phyloP scores from a whole-genome alignment of 345 rosid species.

The Syzygium aqueum region DNA sequence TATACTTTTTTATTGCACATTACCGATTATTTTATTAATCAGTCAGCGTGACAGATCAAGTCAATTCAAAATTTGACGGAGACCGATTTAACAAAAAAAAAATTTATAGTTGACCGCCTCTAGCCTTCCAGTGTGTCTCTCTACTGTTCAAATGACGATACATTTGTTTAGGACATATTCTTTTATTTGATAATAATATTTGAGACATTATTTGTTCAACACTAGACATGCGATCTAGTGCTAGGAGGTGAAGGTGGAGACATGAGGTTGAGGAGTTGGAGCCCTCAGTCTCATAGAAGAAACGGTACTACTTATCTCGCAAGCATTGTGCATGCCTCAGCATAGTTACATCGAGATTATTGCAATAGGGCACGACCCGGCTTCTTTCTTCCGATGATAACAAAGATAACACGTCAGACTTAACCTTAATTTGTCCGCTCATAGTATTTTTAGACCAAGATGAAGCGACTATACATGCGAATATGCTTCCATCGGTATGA shows the following conservation, averaged over 20 bases:
- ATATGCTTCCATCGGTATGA: background rate
- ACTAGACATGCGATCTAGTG: background rate
- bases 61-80: background rate
- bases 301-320: background rate
- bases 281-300: background rate
- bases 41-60: fast-evolving
- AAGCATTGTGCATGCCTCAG: background rate
- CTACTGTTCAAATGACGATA: background rate
- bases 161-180: background rate
- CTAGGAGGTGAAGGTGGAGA: background rate
- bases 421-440: background rate
- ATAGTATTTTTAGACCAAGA: background rate
- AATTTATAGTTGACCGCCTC: background rate
- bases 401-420: background rate
- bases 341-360: background rate
- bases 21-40: background rate
- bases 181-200: background rate
- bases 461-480: background rate
- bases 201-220: background rate
- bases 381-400: background rate
- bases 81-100: background rate
- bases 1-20: background rate
- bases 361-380: background rate
- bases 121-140: background rate
- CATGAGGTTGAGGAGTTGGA: background rate